A percentile compares a stretch with the other conserved stretches of the same genome.
phyloP scores from a whole-genome alignment of 257 asterid genomes.

The Solanum medicagineum region DNA sequence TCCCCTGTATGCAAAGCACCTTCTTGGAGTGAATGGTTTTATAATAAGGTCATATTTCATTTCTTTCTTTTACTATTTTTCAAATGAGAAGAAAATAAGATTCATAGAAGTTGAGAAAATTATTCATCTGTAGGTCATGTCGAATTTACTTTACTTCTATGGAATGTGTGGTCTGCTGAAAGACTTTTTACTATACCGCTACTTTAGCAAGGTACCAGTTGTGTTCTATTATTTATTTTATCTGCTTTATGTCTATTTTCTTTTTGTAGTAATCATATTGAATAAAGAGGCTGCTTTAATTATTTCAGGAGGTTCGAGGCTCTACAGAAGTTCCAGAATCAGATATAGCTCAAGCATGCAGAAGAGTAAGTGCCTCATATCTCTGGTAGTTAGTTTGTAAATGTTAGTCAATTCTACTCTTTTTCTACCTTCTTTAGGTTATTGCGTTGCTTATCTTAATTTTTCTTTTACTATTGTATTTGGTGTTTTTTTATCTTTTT shows the following conservation, averaged over 20 bases:
- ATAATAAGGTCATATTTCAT: slow-evolving; percentile 51
- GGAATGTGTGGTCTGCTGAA: slow-evolving; percentile 79
- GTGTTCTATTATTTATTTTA: not conserved
- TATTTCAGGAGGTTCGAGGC: slow-evolving; percentile 75
- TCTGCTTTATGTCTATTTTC: not conserved
- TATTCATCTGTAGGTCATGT: slow-evolving; percentile 51
- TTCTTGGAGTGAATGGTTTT: slow-evolving; percentile 88
- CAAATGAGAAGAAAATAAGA: not conserved
- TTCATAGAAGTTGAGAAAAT: not conserved
- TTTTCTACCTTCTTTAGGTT: not conserved
- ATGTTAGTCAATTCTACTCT: not conserved
- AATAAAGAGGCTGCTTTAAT: not conserved
- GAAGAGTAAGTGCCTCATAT: slow-evolving; percentile 55
- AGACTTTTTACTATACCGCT: slow-evolving; percentile 68
- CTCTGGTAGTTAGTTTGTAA: not conserved
- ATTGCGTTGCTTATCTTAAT: not conserved
- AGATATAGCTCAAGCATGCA: slow-evolving; percentile 85
- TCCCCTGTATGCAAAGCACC: slow-evolving; percentile 88
- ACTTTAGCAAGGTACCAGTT: slow-evolving; percentile 69
- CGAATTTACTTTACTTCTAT: slow-evolving; percentile 68
- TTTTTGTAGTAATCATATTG: not conserved
- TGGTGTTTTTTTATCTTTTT: slow-evolving; percentile 6
- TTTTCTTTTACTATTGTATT: not conserved
- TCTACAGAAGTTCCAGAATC: slow-evolving; percentile 58
- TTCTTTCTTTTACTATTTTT: not conserved